phyloP scores from a whole-genome alignment of 1,284 basidiomycete genomes.

The Coniferiporia sulphurascens region DNA sequence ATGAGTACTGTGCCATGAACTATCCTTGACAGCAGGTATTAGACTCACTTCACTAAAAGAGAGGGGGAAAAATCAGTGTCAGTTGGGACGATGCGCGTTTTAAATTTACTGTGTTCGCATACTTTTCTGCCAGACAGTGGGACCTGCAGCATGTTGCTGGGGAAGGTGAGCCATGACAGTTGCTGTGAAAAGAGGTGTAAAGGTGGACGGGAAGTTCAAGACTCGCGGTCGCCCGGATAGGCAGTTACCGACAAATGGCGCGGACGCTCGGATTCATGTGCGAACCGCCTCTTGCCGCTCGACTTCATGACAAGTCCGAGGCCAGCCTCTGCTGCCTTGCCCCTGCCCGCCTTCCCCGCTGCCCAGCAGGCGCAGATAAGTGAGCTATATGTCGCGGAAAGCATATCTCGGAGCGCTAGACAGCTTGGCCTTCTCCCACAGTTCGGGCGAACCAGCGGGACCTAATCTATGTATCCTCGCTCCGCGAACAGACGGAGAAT shows the following conservation, averaged over 20 bases:
- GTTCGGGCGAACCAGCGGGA: conserved; percentile 87
- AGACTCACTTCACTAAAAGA: conserved; percentile 12
- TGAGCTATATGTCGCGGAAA: conserved; percentile 36
- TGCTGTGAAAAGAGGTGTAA: conserved; percentile 17
- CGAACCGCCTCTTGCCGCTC: not conserved
- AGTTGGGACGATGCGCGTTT: not conserved
- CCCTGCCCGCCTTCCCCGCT: conserved; percentile 50
- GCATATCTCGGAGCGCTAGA: not conserved
- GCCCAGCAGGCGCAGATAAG: conserved; percentile 84
- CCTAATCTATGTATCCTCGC: conserved; percentile 66
- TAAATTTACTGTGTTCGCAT: conserved; percentile 26
- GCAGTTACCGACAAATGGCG: conserved; percentile 10
- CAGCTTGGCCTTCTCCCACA: conserved; percentile 27
- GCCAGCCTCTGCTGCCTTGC: not conserved
- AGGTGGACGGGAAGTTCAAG: too few species aligned
- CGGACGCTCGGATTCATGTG: not conserved
- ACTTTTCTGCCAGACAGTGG: conserved; percentile 75
- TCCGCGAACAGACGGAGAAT: conserved; percentile 74
- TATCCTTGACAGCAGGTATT: not conserved
- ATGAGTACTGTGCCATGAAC: conserved; percentile 3
- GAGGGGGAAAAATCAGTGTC: conserved; percentile 9
- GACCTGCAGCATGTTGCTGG: conserved; percentile 42
- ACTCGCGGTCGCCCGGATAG: not conserved
- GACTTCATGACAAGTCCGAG: conserved; percentile 2
- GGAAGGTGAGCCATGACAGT: conserved; percentile 42